Conservation (phyloP, 495 filamentous ascomycete genomes). For the Terfezia boudieri region DNA sequence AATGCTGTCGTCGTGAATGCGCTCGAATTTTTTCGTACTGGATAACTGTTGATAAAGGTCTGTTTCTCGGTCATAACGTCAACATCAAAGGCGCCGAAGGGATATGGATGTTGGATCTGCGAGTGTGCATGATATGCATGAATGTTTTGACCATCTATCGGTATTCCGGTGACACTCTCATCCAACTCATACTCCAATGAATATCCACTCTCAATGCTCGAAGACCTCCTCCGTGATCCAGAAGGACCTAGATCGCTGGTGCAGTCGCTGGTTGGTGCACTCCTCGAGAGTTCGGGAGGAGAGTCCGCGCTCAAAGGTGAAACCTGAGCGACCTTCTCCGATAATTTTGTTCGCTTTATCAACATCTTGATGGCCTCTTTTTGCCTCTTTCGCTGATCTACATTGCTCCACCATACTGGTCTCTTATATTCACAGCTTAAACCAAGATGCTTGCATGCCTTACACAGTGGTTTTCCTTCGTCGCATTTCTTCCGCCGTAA, state of each 20-base stretch:
- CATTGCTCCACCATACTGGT: conserved; percentile 90
- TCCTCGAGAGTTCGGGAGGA: conserved; percentile 62
- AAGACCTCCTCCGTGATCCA: conserved; percentile 33
- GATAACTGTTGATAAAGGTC: conserved; percentile 65
- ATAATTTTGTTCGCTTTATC: conserved; percentile 87
- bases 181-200: conserved; percentile 29
- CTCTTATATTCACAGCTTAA: conserved; percentile 87
- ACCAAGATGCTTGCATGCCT: conserved; percentile 69
- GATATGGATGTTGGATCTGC: conserved; percentile 18
- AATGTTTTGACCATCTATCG: not conserved
- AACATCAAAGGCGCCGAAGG: conserved; percentile 65
- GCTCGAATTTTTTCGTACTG: conserved; percentile 28
- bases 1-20: conserved; percentile 43
- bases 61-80: conserved; percentile 91
- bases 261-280: conserved; percentile 55
- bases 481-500: conserved; percentile 95
- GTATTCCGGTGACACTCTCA: not conserved
- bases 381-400: conserved; percentile 57
- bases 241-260: conserved; percentile 35
- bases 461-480: conserved; percentile 67
- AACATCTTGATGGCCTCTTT: conserved; percentile 93
- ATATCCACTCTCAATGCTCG: conserved; percentile 55
- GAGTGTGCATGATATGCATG: not conserved
- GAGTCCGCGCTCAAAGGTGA: conserved; percentile 35
- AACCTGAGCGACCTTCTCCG: conserved; percentile 46